These are phyloP conservation scores for Cercophora scortea DNA, from an alignment of 495 filamentous ascomycete genomes.

Conservation along the genomic window DNA sequence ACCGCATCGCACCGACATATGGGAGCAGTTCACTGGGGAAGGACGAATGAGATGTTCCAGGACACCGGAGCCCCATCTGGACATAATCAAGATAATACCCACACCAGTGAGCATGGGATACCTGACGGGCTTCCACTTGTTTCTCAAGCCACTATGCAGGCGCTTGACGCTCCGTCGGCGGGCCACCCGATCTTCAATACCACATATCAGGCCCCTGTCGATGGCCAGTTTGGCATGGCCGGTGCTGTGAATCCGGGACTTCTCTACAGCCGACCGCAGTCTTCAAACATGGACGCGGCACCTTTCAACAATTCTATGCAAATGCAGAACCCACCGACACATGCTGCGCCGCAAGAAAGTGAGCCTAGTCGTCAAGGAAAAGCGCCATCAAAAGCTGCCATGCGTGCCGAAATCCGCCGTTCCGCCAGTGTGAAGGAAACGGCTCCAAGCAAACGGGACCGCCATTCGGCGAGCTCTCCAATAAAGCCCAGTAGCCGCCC, in stretches of 20 bases:
- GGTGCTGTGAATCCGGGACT: conserved; percentile 36
- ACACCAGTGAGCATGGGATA: conserved; percentile 9
- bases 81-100: conserved; percentile 20
- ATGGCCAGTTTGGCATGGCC: conserved; percentile 35
- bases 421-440: conserved; percentile 34
- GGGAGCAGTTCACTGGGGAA: conserved; percentile 43
- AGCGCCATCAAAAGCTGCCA: conserved; percentile 16
- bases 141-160: conserved; percentile 31
- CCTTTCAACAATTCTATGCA: conserved; percentile 25
- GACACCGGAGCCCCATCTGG: conserved; percentile 22
- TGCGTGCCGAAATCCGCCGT: conserved; percentile 30
- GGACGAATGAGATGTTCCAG: conserved; percentile 38
- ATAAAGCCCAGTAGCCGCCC: conserved; percentile 42
- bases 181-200: conserved; percentile 31
- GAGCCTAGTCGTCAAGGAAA: conserved; percentile 7
- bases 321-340: conserved; percentile 17
- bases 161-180: conserved; percentile 25
- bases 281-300: conserved; percentile 30
- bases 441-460: conserved; percentile 28
- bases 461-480: conserved; percentile 46
- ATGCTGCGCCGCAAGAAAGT: conserved; percentile 13
- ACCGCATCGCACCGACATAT: conserved; percentile 25
- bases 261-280: conserved; percentile 37
- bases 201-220: conserved; percentile 29
- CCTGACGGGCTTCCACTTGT: conserved; percentile 24